Conservation (phyloP, 2,329 filamentous ascomycete genomes). For the Zasmidium angulare region DNA sequence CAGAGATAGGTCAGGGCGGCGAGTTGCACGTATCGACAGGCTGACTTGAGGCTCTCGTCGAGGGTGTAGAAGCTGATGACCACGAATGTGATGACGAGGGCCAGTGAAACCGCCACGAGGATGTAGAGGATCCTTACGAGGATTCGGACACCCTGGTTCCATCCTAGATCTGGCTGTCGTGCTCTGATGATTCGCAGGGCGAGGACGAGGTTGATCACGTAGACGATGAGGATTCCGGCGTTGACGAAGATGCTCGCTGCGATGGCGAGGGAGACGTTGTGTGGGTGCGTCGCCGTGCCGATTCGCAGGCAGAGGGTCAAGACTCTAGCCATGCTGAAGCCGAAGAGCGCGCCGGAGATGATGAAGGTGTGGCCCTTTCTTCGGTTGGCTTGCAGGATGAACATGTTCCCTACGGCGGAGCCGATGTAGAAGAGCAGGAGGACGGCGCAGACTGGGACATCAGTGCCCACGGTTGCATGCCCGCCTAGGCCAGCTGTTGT, state of each 20-base stretch:
- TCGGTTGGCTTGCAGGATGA: constrained; percentile 41
- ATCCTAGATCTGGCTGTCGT: constrained; percentile 31
- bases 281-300: constrained; percentile 31
- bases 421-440: constrained; percentile 44
- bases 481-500: constrained; percentile 39
- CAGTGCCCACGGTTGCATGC: constrained; percentile 34
- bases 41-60: constrained; percentile 11
- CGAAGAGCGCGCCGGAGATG: constrained; percentile 41
- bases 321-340: constrained; percentile 46
- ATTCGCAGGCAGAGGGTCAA: constrained; percentile 40
- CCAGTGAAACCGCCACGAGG: constrained; percentile 18
- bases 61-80: constrained; percentile 32
- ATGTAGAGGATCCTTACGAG: constrained; percentile 13
- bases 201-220: constrained; percentile 33
- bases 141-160: constrained; percentile 20
- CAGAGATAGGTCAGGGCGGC: constrained; percentile 27
- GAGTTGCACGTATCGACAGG: constrained; percentile 22
- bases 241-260: constrained; percentile 34
- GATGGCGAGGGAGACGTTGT: constrained; percentile 31
- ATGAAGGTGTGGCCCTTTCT: constrained; percentile 43
- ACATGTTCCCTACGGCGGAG: constrained; percentile 43
- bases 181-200: constrained; percentile 31
- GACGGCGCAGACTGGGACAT: constrained; percentile 43
- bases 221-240: constrained; percentile 33
- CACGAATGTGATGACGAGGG: constrained; percentile 30